These are phyloP conservation scores for Ogataea henricii DNA, from an alignment of 805 yeast genomes.

Conservation along the genomic window DNA sequence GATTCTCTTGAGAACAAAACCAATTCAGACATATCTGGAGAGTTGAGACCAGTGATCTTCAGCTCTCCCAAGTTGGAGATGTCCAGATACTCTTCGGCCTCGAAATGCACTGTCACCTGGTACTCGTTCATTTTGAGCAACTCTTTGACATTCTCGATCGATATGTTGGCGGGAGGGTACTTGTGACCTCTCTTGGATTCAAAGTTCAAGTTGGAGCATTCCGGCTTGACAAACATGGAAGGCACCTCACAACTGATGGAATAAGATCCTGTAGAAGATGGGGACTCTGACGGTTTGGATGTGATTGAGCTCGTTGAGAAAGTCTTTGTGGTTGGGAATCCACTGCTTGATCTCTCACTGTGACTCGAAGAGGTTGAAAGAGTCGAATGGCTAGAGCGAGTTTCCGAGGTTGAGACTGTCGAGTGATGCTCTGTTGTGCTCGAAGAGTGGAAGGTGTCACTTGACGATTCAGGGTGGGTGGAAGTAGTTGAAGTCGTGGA, in stretches of 20 bases:
- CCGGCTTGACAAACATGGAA: neutral
- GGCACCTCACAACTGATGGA: neutral
- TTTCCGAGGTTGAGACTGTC: neutral
- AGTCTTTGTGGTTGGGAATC: neutral
- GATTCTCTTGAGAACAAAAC: neutral
- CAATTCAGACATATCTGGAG: neutral
- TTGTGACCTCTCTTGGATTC: neutral
- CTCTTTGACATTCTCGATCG: neutral
- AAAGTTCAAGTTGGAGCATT: neutral
- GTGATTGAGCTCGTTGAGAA: neutral
- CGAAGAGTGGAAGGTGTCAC: too few relatives aligned
- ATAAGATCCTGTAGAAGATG: neutral
- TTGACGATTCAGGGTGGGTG: too few relatives aligned
- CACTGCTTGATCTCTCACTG: too few relatives aligned
- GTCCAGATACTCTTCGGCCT: neutral
- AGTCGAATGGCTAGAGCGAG: neutral
- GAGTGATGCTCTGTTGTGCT: too few relatives aligned
- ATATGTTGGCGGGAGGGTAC: neutral
- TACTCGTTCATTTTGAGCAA: neutral
- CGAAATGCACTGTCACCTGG: neutral
- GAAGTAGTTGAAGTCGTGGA: constrained; percentile 1
- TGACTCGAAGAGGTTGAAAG: neutral
- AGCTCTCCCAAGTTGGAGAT: neutral
- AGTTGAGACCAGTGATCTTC: neutral
- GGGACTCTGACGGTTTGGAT: neutral